Evolutionary conservation across 371 early-diverging fungal genomes (phyloP).

Genomic region (Zancudomyces culisetae): DNA sequence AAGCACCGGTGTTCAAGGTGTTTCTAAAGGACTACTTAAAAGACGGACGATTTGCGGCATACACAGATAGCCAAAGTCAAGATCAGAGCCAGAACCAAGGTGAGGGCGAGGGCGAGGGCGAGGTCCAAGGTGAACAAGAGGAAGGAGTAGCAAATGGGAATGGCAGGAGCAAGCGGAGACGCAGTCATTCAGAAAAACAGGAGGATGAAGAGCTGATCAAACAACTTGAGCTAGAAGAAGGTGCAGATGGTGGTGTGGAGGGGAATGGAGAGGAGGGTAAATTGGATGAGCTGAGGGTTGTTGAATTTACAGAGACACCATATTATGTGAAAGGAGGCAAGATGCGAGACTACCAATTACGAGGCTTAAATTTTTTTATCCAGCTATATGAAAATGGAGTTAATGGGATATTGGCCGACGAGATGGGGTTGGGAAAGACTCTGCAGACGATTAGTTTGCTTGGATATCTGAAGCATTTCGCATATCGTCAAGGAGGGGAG

Average conservation of each 20-base stretch:
- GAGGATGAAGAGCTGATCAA: conserved; percentile 85
- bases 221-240: too few relatives aligned
- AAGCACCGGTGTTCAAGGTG: conserved; percentile 51
- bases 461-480: conserved; percentile 74
- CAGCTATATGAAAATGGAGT: conserved; percentile 93
- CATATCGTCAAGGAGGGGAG: conserved; percentile 45
- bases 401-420: conserved; percentile 98
- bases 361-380: conserved; percentile 98
- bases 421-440: conserved; percentile 99
- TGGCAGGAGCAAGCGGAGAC: conserved; percentile 30
- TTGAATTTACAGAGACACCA: conserved; percentile 66
- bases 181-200: conserved; percentile 88
- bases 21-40: conserved; percentile 22
- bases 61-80: too few relatives aligned
- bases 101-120: too few relatives aligned
- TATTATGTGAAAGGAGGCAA: conserved; percentile 69
- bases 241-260: too few relatives aligned
- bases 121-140: background rate
- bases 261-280: conserved; percentile 48
- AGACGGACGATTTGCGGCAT: too few relatives aligned
- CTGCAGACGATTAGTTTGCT: conserved; percentile 94
- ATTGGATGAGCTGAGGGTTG: conserved; percentile 30
- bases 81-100: too few relatives aligned
- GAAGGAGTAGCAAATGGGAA: conserved; percentile 3
- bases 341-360: conserved; percentile 92